A percentile compares a stretch with the other conserved stretches of the same genome.
These are phyloP conservation scores for Carex littledalei DNA, from an alignment of 176 grass and related monocot species.

Conservation along the genomic window DNA sequence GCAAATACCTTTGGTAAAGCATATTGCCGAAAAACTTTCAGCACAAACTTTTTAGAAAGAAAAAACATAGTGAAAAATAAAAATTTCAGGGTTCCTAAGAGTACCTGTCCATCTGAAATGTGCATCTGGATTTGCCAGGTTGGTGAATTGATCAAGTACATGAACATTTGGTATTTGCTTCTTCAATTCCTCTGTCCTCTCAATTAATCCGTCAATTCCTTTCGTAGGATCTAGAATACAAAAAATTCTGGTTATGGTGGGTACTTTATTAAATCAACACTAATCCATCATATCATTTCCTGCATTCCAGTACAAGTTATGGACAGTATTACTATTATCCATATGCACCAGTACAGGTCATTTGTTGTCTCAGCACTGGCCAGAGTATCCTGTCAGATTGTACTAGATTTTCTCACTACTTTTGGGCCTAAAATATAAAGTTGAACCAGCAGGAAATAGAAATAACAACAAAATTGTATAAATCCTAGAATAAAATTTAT, in stretches of 20 bases:
- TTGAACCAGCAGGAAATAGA: background rate
- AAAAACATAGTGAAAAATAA: constrained; percentile 5
- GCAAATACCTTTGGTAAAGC: background rate
- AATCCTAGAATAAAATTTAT: background rate
- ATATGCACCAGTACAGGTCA: background rate
- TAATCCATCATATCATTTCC: background rate
- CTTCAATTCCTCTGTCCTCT: constrained; percentile 52
- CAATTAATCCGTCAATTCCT: constrained; percentile 42
- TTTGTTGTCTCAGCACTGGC: background rate
- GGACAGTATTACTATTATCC: background rate
- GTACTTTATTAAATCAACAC: background rate
- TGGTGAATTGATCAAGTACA: constrained; percentile 53
- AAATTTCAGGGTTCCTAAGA: background rate
- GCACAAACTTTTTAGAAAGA: background rate
- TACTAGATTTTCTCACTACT: background rate
- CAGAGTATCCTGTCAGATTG: background rate
- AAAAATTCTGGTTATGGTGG: background rate
- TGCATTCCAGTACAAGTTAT: background rate
- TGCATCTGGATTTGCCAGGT: constrained; percentile 63
- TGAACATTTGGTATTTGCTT: constrained; percentile 45
- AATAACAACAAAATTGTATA: background rate
- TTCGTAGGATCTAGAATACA: constrained; percentile 54
- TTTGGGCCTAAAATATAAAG: background rate
- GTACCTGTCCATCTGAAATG: constrained; percentile 67
- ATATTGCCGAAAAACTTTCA: background rate